Evolutionary conservation across 352 stramenopile species (phyloP).

Genomic region (Phytophthora aleatoria): DNA sequence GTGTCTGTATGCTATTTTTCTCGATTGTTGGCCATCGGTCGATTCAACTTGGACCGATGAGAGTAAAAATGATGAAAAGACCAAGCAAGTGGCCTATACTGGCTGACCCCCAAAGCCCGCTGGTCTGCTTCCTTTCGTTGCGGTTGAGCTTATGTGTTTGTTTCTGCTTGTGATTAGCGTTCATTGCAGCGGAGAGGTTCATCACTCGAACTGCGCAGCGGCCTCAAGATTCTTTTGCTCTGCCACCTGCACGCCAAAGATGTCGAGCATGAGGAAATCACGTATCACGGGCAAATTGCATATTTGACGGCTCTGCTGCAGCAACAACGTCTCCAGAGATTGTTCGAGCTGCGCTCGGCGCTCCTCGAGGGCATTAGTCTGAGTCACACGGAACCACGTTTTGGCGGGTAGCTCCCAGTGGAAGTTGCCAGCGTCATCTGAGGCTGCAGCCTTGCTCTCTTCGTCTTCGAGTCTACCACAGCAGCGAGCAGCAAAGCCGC

Average conservation of each 20-base stretch:
- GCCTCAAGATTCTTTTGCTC: constrained; percentile 54
- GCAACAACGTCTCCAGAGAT: constrained; percentile 56
- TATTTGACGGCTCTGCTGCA: constrained; percentile 40
- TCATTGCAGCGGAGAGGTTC: constrained; percentile 7
- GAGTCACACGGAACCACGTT: constrained; percentile 81
- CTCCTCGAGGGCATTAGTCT: constrained; percentile 62
- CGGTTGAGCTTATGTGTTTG: constrained; percentile 7
- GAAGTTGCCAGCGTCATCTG: constrained; percentile 22
- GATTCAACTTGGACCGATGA: constrained; percentile 3
- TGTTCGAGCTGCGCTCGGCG: constrained; percentile 60
- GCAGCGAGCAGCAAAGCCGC: constrained; percentile 18
- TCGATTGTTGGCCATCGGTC: constrained; percentile 5
- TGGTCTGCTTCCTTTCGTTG: constrained; percentile 14
- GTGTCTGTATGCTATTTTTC: constrained; percentile 24
- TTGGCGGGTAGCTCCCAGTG: constrained; percentile 75
- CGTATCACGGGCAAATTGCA: constrained; percentile 58
- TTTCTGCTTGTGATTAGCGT: constrained; percentile 8
- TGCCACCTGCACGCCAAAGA: constrained; percentile 72
- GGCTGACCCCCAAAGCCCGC: constrained; percentile 4
- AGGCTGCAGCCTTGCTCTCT: constrained; percentile 9
- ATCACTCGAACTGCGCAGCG: constrained; percentile 22
- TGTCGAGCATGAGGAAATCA: constrained; percentile 84
- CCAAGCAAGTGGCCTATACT: constrained; percentile 8
- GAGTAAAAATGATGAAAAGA: constrained; percentile 22
- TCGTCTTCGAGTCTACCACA: constrained; percentile 10